Percentiles rank a stretch among this genome's conserved stretches.
Conservation (phyloP, 164 flowering plant species). For the Tetrastigma voinierianum region DNA sequence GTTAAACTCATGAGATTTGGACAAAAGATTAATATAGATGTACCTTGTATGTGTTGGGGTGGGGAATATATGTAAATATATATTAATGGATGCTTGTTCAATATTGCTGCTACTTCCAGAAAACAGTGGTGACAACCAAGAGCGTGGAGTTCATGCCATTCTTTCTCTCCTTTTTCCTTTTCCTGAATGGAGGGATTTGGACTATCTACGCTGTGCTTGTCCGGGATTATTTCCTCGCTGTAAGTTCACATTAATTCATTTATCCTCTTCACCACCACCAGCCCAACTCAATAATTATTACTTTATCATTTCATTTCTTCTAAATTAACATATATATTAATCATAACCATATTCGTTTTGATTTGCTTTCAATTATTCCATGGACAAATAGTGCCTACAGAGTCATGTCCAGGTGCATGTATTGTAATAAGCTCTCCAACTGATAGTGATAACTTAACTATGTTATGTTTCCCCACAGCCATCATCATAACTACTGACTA, state of each 20-base stretch:
- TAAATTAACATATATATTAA: too few species aligned
- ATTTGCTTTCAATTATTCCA: too few species aligned
- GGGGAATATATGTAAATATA: background rate
- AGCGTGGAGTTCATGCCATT: constrained; percentile 49
- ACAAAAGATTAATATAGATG: background rate
- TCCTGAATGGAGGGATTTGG: constrained; percentile 43
- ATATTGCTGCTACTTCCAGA: constrained; percentile 12
- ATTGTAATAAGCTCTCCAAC: too few species aligned
- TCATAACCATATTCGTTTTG: too few species aligned
- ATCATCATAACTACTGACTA: too few species aligned
- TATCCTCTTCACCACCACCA: background rate
- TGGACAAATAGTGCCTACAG: too few species aligned
- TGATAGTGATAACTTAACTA: too few species aligned
- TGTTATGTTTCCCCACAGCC: too few species aligned
- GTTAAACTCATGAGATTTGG: background rate
- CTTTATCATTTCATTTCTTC: too few species aligned
- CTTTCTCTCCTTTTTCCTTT: constrained; percentile 33
- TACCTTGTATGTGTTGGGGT: background rate
- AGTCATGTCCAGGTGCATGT: too few species aligned
- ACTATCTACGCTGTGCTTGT: constrained; percentile 33
- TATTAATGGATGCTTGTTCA: background rate
- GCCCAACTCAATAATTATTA: too few species aligned
- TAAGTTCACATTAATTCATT: constrained; percentile 14
- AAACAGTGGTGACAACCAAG: constrained; percentile 29
- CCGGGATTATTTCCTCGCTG: constrained; percentile 28